Evolutionary conservation across 371 early-diverging fungal species (phyloP).

Genomic region (Rhizopus delemar): DNA sequence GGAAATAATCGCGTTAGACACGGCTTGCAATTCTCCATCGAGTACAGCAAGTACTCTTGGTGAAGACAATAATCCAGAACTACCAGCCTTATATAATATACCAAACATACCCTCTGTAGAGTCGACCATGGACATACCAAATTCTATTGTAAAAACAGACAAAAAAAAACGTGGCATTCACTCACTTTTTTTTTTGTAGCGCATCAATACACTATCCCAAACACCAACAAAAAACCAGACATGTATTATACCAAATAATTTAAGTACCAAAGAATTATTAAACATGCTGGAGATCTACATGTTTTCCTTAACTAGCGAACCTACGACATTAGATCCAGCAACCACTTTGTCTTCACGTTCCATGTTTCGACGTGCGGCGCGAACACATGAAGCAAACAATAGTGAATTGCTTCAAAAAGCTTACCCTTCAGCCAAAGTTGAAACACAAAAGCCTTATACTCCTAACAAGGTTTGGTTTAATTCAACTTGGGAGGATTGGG

Average conservation of each 20-base stretch:
- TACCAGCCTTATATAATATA: background rate
- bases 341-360: background rate
- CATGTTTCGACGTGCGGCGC: conserved; percentile 2
- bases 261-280: conserved; percentile 1
- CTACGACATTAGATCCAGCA: background rate
- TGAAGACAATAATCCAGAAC: background rate
- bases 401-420: background rate
- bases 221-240: background rate
- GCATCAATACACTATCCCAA: background rate
- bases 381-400: background rate
- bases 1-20: no score
- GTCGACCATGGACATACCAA: background rate
- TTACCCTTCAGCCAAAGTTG: background rate
- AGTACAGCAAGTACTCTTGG: background rate
- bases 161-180: background rate
- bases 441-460: conserved; percentile 31
- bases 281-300: conserved; percentile 19
- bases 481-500: conserved; percentile 51
- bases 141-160: background rate
- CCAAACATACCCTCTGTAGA: background rate
- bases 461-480: conserved; percentile 36
- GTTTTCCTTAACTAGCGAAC: conserved; percentile 3
- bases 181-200: background rate
- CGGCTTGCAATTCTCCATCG: no score
- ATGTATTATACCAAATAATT: conserved; percentile 8